Conservation (phyloP, 805 yeast species). For the Yarrowia phangngaensis region DNA sequence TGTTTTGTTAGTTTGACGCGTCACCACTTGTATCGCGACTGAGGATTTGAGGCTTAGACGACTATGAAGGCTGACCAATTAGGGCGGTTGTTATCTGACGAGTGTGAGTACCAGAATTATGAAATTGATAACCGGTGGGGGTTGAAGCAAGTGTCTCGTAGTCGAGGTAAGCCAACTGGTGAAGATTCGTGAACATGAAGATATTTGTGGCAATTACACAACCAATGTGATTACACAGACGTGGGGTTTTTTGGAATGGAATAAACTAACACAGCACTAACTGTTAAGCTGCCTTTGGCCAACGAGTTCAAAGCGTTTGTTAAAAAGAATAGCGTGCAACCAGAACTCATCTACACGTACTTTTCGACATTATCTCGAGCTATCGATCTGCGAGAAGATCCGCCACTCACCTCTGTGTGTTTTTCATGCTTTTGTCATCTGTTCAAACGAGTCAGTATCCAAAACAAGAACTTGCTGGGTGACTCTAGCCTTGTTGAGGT, state of each 20-base stretch:
- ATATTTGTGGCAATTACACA: no score
- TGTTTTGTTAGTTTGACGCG: no score
- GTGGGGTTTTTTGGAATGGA: no score
- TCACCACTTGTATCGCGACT: no score
- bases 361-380: slow-evolving; percentile 25
- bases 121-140: no score
- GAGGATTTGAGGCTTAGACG: no score
- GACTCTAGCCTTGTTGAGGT: slow-evolving; percentile 35
- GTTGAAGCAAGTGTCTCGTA: no score
- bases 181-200: no score
- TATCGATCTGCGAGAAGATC: slow-evolving; percentile 27
- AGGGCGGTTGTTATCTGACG: slow-evolving; percentile 18
- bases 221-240: no score
- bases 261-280: slow-evolving; percentile 8
- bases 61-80: no score
- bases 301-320: slow-evolving; percentile 22
- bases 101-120: slow-evolving; percentile 21
- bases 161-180: no score
- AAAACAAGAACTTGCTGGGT: slow-evolving; percentile 38
- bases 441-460: slow-evolving; percentile 45
- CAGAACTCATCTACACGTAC: not conserved
- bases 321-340: slow-evolving; percentile 1
- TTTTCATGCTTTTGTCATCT: slow-evolving; percentile 48
- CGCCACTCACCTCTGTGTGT: slow-evolving; percentile 34
- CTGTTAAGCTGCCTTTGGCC: slow-evolving; percentile 5